Base-by-base conservation (phyloP, 768 basidiomycete genomes). In the Lactarius pseudohatsudake region DNA sequence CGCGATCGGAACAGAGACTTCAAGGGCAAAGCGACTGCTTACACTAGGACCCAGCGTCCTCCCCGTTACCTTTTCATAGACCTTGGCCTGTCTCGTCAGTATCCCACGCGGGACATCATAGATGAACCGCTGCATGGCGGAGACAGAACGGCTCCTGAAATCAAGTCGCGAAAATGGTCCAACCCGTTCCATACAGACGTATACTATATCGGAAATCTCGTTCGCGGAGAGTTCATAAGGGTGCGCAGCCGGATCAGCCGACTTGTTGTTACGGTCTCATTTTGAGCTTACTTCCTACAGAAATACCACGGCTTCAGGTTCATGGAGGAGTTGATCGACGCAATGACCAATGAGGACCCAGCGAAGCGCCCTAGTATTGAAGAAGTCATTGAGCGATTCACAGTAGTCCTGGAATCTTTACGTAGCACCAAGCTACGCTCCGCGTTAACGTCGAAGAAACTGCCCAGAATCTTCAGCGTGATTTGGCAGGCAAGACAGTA, bases 81-180 rank as follows among this genome's bases (percentile, higher is more conserved):
- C 65, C 73, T 74, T 41, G 76, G 75, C 11, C 28, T 74, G 3
- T 74, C 75, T 22, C 69, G 68, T 30, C 69, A 58, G 3, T 76
- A 76, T 32, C 20, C 26, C 3, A 72, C 77, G 0, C 61, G 72
- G 0, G 70, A 76, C 2, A 63, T 79, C 0, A 68, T 62, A 0
- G 77, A 75, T 34, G 26, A 64, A 1, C 74, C 77, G 0, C 72
- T 81, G 5, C 68, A 69, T 13, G 84, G 81, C 1, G 81, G 78
- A 2, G 82, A 86, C 70, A 77, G 76, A 59, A 72, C 79, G 0
- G 75, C 77, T 0, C 78, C 78, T 7, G 78, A 79, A 68, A 75
- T 74, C 59, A 64, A 69, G 2, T 65, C 43, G 13, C 5, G 2
- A 47, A 38, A 10, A 43, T 67, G 66, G 11, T 70, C 61, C 59